These are phyloP conservation scores for Boletus vermiculosoides DNA, from an alignment of 768 basidiomycete genomes.

Conservation along the genomic window DNA sequence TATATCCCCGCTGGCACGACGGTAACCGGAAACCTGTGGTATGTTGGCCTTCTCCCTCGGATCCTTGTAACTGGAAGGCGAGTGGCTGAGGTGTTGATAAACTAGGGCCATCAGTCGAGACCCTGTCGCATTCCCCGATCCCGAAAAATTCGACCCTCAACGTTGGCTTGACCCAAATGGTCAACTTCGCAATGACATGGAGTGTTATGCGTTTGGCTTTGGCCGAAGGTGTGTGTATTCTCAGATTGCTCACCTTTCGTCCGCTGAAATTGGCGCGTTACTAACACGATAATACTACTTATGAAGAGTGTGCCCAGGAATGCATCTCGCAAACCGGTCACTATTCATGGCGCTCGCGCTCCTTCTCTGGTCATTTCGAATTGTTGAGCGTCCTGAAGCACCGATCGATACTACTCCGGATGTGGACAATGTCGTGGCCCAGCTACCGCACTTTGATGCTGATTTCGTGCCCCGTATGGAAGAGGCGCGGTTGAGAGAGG, in stretches of 20 bases:
- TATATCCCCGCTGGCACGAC: constrained; percentile 27
- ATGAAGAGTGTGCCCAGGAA: constrained; percentile 44
- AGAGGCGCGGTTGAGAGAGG: no score
- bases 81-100: neutral
- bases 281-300: no score
- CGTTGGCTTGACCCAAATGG: no score
- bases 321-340: no score
- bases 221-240: constrained; percentile 36
- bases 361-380: no score
- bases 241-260: neutral
- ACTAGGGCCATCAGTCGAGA: constrained; percentile 53
- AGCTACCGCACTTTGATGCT: no score
- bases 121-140: constrained; percentile 26
- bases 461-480: no score
- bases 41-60: neutral
- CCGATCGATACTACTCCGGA: no score
- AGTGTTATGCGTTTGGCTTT: constrained; percentile 52
- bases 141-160: constrained; percentile 49
- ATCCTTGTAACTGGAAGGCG: neutral
- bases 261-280: no score
- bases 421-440: no score
- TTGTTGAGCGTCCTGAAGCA: no score
- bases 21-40: constrained; percentile 24
- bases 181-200: constrained; percentile 28
- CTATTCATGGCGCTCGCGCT: no score